Evolutionary conservation across 2,329 filamentous ascomycete species (phyloP).

Genomic region (Rhynchosporium graminicola): DNA sequence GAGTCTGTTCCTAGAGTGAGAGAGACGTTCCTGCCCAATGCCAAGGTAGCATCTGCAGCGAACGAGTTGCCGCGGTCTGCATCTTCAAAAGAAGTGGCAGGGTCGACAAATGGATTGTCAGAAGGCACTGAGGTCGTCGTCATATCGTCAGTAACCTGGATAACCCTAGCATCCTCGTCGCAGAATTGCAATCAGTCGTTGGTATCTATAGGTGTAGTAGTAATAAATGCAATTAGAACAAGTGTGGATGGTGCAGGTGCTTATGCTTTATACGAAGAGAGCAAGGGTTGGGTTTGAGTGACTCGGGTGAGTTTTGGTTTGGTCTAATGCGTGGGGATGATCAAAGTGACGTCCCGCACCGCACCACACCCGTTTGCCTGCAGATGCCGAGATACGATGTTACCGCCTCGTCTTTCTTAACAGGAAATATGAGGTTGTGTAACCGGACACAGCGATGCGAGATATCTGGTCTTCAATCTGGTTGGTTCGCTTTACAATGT

Average conservation of each 20-base stretch:
- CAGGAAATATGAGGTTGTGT: constrained; percentile 1
- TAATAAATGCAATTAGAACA: constrained; percentile 7
- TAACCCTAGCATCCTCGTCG: constrained; percentile 29
- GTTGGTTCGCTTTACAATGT: constrained; percentile 11
- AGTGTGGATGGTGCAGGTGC: background rate
- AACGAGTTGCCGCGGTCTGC: constrained; percentile 40
- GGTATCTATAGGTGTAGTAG: constrained; percentile 9
- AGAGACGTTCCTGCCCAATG: constrained; percentile 58
- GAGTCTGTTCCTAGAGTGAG: constrained; percentile 62
- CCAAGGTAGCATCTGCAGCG: constrained; percentile 48
- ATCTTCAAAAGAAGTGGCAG: constrained; percentile 38
- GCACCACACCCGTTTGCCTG: background rate
- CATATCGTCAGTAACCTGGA: constrained; percentile 24
- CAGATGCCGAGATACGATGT: constrained; percentile 25
- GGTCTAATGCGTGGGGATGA: background rate
- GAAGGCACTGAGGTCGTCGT: constrained; percentile 31
- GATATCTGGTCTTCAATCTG: background rate
- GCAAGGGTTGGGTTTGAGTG: constrained; percentile 5
- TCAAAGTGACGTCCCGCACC: constrained; percentile 9
- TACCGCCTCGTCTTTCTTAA: background rate
- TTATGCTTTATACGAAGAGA: background rate
- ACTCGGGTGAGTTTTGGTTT: background rate
- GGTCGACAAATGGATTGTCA: constrained; percentile 44
- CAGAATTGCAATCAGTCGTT: background rate
- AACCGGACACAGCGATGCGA: constrained; percentile 15